Evolutionary conservation across 306 rosid species (phyloP).

Genomic region (Herpetospermum pedunculosum): DNA sequence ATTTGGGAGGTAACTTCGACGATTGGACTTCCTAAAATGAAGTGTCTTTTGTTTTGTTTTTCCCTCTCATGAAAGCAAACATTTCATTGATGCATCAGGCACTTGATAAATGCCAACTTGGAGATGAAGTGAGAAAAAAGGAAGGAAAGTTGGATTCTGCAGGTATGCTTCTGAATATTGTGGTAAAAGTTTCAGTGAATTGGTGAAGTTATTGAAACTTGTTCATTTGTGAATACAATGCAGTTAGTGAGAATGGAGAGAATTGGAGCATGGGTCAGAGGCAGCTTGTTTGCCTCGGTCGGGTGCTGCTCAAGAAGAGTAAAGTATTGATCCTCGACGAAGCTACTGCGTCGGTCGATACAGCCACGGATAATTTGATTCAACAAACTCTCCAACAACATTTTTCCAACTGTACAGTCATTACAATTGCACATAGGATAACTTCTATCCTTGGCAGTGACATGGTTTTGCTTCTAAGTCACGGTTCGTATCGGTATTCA

Average conservation of each 20-base stretch:
- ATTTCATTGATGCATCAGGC: slow-evolving; percentile 30
- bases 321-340: slow-evolving; percentile 80
- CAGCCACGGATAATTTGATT: slow-evolving; percentile 81
- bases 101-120: slow-evolving; percentile 80
- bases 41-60: background rate
- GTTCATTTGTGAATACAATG: slow-evolving; percentile 3
- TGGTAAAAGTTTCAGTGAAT: background rate
- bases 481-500: slow-evolving; percentile 26
- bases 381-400: slow-evolving; percentile 61
- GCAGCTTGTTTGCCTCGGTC: slow-evolving; percentile 80
- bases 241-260: slow-evolving; percentile 75
- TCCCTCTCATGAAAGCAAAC: background rate
- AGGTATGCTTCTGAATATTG: slow-evolving; percentile 26
- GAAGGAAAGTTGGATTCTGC: slow-evolving; percentile 71
- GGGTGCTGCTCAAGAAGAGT: slow-evolving; percentile 72
- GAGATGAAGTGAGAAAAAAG: slow-evolving; percentile 71
- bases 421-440: slow-evolving; percentile 75
- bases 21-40: too few species aligned
- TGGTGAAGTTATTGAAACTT: slow-evolving; percentile 1
- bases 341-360: slow-evolving; percentile 85
- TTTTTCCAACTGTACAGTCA: slow-evolving; percentile 50
- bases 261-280: slow-evolving; percentile 98
- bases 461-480: slow-evolving; percentile 73
- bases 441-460: slow-evolving; percentile 72
- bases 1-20: slow-evolving; percentile 89